phyloP scores from a whole-genome alignment of 2,329 filamentous ascomycete genomes.

The Aspergillus sp. region DNA sequence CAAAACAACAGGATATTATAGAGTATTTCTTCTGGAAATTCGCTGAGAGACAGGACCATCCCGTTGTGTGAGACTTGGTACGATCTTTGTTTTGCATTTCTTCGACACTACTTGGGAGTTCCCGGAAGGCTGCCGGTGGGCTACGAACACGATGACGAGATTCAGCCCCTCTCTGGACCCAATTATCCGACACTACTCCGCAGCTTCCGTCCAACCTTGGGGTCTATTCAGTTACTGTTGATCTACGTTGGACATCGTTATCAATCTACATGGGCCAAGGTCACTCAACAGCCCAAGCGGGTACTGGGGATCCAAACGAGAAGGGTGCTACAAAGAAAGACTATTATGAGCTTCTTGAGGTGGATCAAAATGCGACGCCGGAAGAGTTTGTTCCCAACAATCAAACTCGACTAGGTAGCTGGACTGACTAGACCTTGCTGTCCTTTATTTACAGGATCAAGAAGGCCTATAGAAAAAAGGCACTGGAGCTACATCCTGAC shows the following conservation, averaged over 20 bases:
- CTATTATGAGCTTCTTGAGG: slow-evolving; percentile 74
- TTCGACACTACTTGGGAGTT: not conserved
- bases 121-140: not conserved
- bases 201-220: not conserved
- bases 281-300: slow-evolving; percentile 38
- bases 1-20: slow-evolving; percentile 71
- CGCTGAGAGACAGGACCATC: slow-evolving; percentile 34
- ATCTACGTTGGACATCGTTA: not conserved
- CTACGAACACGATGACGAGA: not conserved
- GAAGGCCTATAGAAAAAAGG: slow-evolving; percentile 86
- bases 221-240: not conserved
- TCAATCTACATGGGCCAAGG: slow-evolving; percentile 41
- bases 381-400: slow-evolving; percentile 65
- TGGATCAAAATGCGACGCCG: slow-evolving; percentile 71
- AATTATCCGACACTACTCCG: not conserved
- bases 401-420: not conserved
- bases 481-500: slow-evolving; percentile 91
- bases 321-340: slow-evolving; percentile 34
- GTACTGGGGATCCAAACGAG: slow-evolving; percentile 19
- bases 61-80: slow-evolving; percentile 13
- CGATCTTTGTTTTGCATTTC: not conserved
- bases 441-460: slow-evolving; percentile 66
- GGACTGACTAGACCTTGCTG: slow-evolving; percentile 7
- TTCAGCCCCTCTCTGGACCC: not conserved
- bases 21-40: slow-evolving; percentile 80